Evolutionary conservation across 202 grass and related monocot genomes (phyloP).

Genomic region (Brachypodium distachyon): DNA sequence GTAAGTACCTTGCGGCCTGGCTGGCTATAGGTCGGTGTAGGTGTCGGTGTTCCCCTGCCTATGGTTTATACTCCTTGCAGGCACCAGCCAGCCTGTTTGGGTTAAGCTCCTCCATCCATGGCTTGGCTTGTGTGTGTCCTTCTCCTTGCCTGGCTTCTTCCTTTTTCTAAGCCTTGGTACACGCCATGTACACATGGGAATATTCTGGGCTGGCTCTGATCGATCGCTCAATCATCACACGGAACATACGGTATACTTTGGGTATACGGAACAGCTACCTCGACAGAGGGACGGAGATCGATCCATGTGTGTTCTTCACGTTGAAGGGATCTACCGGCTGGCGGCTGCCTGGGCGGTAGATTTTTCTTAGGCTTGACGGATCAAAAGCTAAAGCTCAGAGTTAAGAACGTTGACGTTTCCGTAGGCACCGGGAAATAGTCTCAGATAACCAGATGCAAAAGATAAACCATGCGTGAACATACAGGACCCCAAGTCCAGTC

Average conservation of each 20-base stretch:
- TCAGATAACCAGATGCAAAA: neutral
- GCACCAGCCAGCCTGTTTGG: slow-evolving; percentile 33
- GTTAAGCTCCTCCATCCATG: neutral
- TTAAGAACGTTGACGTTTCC: neutral
- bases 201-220: slow-evolving; percentile 35
- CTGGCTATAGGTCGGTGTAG: neutral
- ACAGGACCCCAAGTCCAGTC: neutral
- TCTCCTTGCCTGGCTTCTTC: neutral
- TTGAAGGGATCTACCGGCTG: neutral
- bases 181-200: slow-evolving; percentile 40
- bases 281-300: neutral
- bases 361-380: neutral
- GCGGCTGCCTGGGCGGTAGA: neutral
- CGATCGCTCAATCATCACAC: slow-evolving; percentile 26
- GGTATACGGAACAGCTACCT: slow-evolving; percentile 26
- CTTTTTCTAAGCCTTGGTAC: neutral
- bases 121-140: neutral
- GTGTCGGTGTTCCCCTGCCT: slow-evolving; percentile 32
- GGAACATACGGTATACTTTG: slow-evolving; percentile 9
- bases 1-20: neutral
- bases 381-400: neutral
- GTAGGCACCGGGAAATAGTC: neutral
- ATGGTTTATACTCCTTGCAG: slow-evolving; percentile 40
- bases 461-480: neutral
- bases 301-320: neutral